Conservation (phyloP, 495 filamentous ascomycete species). For the Platismatia glauca region DNA sequence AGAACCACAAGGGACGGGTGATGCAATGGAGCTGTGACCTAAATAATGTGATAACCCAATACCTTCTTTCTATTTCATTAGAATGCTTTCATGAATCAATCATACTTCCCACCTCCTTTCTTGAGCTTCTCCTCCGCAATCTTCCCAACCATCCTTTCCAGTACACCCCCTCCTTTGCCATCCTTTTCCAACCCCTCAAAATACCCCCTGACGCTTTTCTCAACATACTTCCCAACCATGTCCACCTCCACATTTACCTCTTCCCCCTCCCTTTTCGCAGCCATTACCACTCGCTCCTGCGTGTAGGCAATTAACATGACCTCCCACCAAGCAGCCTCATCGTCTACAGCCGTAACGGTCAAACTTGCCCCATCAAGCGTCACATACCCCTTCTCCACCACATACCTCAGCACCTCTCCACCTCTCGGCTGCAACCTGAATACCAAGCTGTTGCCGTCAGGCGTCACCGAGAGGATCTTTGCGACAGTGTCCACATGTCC, state of each 20-base stretch:
- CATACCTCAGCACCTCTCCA: slow-evolving; percentile 59
- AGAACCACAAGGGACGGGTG: neutral
- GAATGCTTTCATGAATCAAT: neutral
- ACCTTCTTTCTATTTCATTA: neutral
- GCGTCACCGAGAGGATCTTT: slow-evolving; percentile 52
- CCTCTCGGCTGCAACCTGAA: slow-evolving; percentile 71
- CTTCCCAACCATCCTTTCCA: slow-evolving; percentile 77
- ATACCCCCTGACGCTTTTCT: slow-evolving; percentile 70
- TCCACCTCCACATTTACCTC: slow-evolving; percentile 96
- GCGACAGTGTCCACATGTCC: slow-evolving; percentile 92
- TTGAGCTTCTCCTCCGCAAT: slow-evolving; percentile 67
- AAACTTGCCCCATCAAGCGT: slow-evolving; percentile 93
- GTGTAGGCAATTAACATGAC: slow-evolving; percentile 99
- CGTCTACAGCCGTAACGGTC: slow-evolving; percentile 78
- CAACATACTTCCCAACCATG: slow-evolving; percentile 96
- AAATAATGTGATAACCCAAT: neutral
- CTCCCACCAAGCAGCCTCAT: slow-evolving; percentile 67
- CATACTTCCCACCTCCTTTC: slow-evolving; percentile 4
- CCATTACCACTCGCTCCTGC: slow-evolving; percentile 83
- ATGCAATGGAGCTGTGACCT: neutral
- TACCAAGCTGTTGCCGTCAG: slow-evolving; percentile 81
- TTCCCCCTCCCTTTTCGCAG: slow-evolving; percentile 71
- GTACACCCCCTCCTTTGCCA: slow-evolving; percentile 43
- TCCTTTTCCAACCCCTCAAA: slow-evolving; percentile 39
- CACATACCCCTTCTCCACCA: slow-evolving; percentile 96